These are phyloP conservation scores for Mortierella sp. DNA, from an alignment of 371 early-diverging fungal species.

Conservation along the genomic window DNA sequence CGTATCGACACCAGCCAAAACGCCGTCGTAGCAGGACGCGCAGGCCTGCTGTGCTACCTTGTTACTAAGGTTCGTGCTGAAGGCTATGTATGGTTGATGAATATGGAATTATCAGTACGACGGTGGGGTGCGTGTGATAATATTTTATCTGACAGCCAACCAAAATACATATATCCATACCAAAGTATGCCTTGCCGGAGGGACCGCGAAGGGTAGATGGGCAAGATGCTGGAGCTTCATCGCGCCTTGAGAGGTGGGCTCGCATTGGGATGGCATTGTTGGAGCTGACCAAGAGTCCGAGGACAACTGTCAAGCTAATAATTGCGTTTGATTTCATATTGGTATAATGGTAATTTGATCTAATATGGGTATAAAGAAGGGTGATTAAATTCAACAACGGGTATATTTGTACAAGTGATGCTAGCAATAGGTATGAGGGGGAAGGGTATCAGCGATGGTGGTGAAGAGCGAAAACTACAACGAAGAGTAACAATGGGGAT, in stretches of 20 bases:
- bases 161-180: not conserved
- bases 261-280: constrained; percentile 25
- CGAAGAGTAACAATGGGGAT: too few species aligned
- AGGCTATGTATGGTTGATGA: constrained; percentile 18
- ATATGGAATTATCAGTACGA: too few species aligned
- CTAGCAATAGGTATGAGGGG: not conserved
- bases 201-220: constrained; percentile 37
- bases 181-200: constrained; percentile 41
- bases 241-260: constrained; percentile 13
- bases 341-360: not conserved
- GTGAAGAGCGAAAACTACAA: not conserved
- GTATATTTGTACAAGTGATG: constrained; percentile 1
- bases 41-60: constrained; percentile 34
- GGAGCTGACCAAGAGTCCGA: constrained; percentile 29
- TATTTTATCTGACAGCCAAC: not conserved
- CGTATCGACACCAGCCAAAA: constrained; percentile 21
- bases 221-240: constrained; percentile 15
- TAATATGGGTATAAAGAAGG: not conserved
- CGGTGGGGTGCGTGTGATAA: constrained; percentile 1
- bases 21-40: constrained; percentile 40
- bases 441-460: not conserved
- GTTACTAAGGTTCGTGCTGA: constrained; percentile 32
- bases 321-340: constrained; percentile 34
- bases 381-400: constrained; percentile 1
- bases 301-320: constrained; percentile 32